Evolutionary conservation across 2,329 filamentous ascomycete species (phyloP), one percentile per base, ranked within the genome.

Genomic region (Alternaria arborescens): DNA sequence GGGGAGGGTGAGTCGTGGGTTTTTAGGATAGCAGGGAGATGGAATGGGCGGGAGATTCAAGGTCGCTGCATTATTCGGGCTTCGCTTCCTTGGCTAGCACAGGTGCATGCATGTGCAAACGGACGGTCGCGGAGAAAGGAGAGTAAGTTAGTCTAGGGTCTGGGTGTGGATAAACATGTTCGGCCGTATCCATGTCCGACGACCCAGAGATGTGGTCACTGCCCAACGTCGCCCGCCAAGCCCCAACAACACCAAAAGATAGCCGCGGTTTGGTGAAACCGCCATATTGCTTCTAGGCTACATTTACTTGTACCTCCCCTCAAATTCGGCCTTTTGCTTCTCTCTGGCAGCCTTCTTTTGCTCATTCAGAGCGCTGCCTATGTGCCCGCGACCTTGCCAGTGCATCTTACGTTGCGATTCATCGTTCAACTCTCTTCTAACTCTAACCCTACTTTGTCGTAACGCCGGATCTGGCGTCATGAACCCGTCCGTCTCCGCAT

Each of bases 131-230:
- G 53, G 58, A 47, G 26, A 34, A 36, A 43, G 47, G 57, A 44
- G 36, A 34, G 40, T 20, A 48, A 32, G 47, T 44, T 22, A 24
- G 47, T 28, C 40, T 22, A 46, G 28, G 55, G 55, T 34, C 32
- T 48, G 44, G 55, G 58, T 60, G 55, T 57, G 60, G 64, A 46
- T 64, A 58, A 46, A 41, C 53, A 60, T 52, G 50, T 42, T 51
- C 52, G 53, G 60, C 41, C 42, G 44, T 38, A 50, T 58, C 57
- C 54, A 62, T 62, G 62, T 62, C 64, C 51, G 57, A 53, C 60
- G 52, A 30, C 28, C 28, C 65, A 58, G 60, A 66, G 55, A 68
- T 58, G 59, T 65, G 55, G 67, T 64, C 63, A 61, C 58, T 60
- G 60, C 58, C 65, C 60, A 59, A 58, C 12, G 26, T 36, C 18